Evolutionary conservation across 1,284 basidiomycete species (phyloP).

Genomic region (Omphalotus olearius): DNA sequence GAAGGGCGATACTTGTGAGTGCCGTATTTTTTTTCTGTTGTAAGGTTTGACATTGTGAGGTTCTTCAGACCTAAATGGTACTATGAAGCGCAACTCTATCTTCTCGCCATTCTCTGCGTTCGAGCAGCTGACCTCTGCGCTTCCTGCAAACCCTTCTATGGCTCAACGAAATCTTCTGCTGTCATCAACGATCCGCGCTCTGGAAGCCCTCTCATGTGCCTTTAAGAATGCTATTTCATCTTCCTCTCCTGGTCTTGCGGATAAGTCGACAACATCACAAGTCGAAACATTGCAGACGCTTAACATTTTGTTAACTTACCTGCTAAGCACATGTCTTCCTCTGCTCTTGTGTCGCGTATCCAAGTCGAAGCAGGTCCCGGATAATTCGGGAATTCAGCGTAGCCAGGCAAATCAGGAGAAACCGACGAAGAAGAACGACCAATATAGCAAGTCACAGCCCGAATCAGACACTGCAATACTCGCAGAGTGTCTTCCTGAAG

Average conservation of each 20-base stretch:
- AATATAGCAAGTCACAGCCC: not conserved
- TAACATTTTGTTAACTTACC: constrained; percentile 15
- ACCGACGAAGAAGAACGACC: not conserved
- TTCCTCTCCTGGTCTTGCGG: not conserved
- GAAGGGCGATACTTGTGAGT: not conserved
- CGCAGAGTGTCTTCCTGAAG: constrained; percentile 4
- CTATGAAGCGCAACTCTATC: not conserved
- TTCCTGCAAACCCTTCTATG: constrained; percentile 14
- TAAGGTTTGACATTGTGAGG: not conserved
- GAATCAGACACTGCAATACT: not conserved
- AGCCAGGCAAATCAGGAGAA: not conserved
- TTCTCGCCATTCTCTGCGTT: constrained; percentile 22
- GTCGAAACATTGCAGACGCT: constrained; percentile 16
- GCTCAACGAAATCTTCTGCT: constrained; percentile 23
- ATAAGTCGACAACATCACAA: not conserved
- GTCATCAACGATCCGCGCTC: constrained; percentile 25
- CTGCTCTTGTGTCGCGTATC: constrained; percentile 8
- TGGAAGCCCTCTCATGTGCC: constrained; percentile 21
- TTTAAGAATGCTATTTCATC: not conserved
- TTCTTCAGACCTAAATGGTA: not conserved
- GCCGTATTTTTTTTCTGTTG: not conserved
- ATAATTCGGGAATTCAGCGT: too few relatives aligned
- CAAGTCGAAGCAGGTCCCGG: not conserved
- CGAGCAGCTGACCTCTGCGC: constrained; percentile 22
- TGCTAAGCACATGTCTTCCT: constrained; percentile 17